Base-by-base conservation (phyloP, 805 yeast species). In the Wickerhamiella alocasiicola region DNA sequence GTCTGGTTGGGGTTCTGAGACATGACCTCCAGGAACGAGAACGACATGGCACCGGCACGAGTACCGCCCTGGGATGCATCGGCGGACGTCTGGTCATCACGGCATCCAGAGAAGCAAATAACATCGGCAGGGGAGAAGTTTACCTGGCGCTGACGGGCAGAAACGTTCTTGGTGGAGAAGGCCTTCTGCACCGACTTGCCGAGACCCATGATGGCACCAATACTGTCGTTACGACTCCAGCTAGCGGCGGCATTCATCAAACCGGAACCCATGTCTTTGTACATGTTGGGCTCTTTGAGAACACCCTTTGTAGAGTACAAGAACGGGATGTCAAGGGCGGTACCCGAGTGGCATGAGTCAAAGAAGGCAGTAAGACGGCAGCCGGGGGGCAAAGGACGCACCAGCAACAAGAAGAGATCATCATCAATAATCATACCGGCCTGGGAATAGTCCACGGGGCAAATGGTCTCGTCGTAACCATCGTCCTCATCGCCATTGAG, bases 311-410 rank as follows among this genome's bases (percentile, higher is more conserved):
- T 81, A 3, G 91, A 79, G 59, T 83, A 83, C 36, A 72, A 67
- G 51, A 72, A 83, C 1, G 94, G 94, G 44, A 83, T 62, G 57
- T 83, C 94, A 48, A 83, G 59, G 1, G 72, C 88, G 1, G 88
- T 73, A 9, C 94, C 94, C 1, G 88, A 79, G 55, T 83, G 94
- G 56, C 94, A 83, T 9, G 84, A 77, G 60, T 83, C 94, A 51
- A 78, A 82, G 44, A 82, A 61, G 0, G 87, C 85, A 3, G 93
- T 82, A 41, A 83, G 63, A 45, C 87, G 68, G 33, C 78, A 78
- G 33, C 94, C 94, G 1, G 76, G 68, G 11, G 72, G 78, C 48
- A 83, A 64, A 1, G 84, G 73, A 45, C 62, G 64, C 19, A 83
- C 93, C 71, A 83, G 60, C 29, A 76, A 66, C 38, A 68, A 76